Conservation (phyloP, 1,284 basidiomycete species). For the Phellinidium pouzarii region DNA sequence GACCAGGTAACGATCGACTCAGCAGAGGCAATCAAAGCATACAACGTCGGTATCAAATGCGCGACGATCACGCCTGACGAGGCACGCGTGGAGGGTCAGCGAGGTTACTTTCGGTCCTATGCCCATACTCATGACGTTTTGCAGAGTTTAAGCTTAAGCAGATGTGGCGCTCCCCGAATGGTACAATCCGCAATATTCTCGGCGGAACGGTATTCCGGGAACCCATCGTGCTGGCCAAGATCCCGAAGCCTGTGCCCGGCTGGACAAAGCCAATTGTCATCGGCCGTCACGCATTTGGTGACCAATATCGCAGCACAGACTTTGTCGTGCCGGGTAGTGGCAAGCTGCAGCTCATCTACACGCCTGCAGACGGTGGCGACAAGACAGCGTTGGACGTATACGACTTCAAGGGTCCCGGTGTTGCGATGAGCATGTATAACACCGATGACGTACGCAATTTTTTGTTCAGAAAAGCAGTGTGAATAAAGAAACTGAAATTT, state of each 20-base stretch:
- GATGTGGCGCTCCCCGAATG: conserved; percentile 97
- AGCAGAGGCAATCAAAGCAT: conserved; percentile 85
- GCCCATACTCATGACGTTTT: not conserved
- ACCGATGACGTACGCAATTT: conserved; percentile 68
- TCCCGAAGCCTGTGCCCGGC: conserved; percentile 92
- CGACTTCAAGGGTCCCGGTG: conserved; percentile 84
- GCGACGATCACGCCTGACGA: conserved; percentile 99
- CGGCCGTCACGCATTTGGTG: conserved; percentile 95
- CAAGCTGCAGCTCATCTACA: conserved; percentile 85
- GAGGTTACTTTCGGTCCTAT: not conserved
- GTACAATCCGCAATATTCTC: conserved; percentile 96
- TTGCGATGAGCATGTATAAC: conserved; percentile 94
- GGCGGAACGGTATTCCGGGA: conserved; percentile 98
- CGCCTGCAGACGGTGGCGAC: conserved; percentile 64
- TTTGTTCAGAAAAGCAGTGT: not conserved
- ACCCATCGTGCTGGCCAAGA: conserved; percentile 87
- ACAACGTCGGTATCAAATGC: conserved; percentile 93
- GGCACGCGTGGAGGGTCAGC: conserved; percentile 64
- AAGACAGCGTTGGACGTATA: conserved; percentile 74
- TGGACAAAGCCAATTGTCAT: conserved; percentile 98
- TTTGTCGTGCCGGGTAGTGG: conserved; percentile 83
- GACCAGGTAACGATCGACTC: conserved; percentile 93
- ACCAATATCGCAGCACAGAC: conserved; percentile 93
- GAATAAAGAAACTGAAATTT: not conserved
- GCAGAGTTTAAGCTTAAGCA: conserved; percentile 92